Evolutionary conservation across 2,329 filamentous ascomycete species (phyloP), one percentile per base, ranked within the genome.

Genomic region (Lecanicillium sp.): DNA sequence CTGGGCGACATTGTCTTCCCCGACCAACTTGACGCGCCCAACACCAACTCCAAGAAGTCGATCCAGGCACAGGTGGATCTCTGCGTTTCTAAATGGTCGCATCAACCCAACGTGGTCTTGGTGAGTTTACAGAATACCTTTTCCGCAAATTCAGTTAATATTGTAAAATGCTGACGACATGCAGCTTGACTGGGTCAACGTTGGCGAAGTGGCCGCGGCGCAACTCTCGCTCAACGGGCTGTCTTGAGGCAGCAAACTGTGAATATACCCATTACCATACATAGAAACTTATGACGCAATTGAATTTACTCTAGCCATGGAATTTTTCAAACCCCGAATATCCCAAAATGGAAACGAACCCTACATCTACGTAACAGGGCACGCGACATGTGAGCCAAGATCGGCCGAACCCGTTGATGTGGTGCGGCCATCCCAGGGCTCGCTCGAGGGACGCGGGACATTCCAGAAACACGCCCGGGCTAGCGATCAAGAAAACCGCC

Each of bases 171-270:
- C 7, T 33, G 8, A 6, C 14, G n/a, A 8, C 11, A 14, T 23
- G n/a, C 44, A 73, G 71, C 58, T 73, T 49, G 71, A 74, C 49
- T 73, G 64, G 52, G 62, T 72, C 27, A 60, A 66, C 33, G 40
- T 67, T 26, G 71, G 71, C 12, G 61, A 73, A 10, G 64, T 63
- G 10, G 64, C 70, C 21, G 54, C 58, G 15, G 66, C 61, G 15
- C 68, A 71, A 43, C 57, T 59, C 37, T 55, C 57, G 15, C 59
- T 72, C 6, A 73, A 73, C 30, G 64, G 60, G 3, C 32, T 70
- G 24, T 65, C 37, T n/a, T 46, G 44, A 46, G 19, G n/a, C 4
- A 14, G 30, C 10, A 33, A 8, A 14, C 17, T 23, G 27, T 11
- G 19, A 2, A 12, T 29, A 12, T 29, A 29, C 26, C 7, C 12